phyloP scores from a whole-genome alignment of 2,329 filamentous ascomycete species.

The Drechslerella dactyloides region DNA sequence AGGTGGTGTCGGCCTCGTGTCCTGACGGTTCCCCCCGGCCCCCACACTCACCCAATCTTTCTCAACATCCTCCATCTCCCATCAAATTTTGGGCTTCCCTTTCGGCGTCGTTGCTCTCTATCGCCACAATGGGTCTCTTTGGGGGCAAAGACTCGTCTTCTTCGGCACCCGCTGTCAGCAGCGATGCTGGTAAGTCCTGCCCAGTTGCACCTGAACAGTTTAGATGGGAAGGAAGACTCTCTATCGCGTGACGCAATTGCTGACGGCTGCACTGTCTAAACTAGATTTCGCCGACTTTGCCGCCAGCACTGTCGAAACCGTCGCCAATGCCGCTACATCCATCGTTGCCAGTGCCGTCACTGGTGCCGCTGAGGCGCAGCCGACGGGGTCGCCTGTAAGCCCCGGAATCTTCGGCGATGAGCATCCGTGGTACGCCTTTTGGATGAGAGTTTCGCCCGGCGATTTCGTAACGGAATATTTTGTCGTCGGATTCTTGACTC shows the following conservation, averaged over 20 bases:
- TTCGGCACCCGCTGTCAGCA: slow-evolving; percentile 42
- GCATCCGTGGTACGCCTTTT: slow-evolving; percentile 82
- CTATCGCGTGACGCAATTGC: slow-evolving; percentile 37
- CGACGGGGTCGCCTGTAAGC: slow-evolving; percentile 24
- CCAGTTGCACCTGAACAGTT: slow-evolving; percentile 26
- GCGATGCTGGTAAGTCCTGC: slow-evolving; percentile 42
- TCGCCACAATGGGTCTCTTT: slow-evolving; percentile 47
- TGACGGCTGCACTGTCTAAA: slow-evolving; percentile 11
- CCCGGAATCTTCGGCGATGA: slow-evolving; percentile 40
- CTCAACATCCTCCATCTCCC: slow-evolving; percentile 2
- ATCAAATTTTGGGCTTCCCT: slow-evolving; percentile 20
- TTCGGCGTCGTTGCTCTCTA: slow-evolving; percentile 20
- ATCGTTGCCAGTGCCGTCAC: slow-evolving; percentile 62
- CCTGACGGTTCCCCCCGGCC: slow-evolving; percentile 13
- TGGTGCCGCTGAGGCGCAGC: slow-evolving; percentile 68
- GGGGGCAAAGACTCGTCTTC: slow-evolving; percentile 46
- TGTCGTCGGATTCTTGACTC: slow-evolving; percentile 74
- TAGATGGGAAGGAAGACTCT: slow-evolving; percentile 33
- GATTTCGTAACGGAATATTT: slow-evolving; percentile 90
- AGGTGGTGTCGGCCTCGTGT: slow-evolving; percentile 19
- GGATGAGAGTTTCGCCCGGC: slow-evolving; percentile 81
- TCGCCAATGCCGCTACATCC: slow-evolving; percentile 57
- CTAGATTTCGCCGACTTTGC: slow-evolving; percentile 95
- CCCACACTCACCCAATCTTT: neutral
- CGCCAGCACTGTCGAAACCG: slow-evolving; percentile 61